A percentile compares a stretch with the other conserved stretches of the same genome.
Evolutionary conservation across 805 yeast genomes (phyloP).

Genomic region (Priceomyces castillae): DNA sequence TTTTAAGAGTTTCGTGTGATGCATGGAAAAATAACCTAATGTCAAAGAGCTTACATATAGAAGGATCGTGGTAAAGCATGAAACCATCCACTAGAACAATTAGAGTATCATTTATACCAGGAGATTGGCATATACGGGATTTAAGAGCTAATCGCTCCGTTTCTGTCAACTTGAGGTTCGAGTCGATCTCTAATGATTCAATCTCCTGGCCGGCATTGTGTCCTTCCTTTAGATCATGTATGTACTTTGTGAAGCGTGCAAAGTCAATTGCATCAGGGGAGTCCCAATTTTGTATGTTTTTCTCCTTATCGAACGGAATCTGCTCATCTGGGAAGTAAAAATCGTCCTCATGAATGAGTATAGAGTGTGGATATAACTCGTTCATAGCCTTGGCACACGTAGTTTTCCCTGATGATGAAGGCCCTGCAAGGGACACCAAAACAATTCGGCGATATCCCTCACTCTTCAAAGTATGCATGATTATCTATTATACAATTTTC

Average conservation of each 20-base stretch:
- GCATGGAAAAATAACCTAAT: conserved; percentile 65
- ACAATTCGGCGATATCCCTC: conserved; percentile 21
- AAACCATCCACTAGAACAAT: conserved; percentile 84
- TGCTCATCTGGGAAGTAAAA: conserved; percentile 70
- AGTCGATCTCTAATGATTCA: conserved; percentile 41
- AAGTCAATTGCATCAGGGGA: conserved; percentile 82
- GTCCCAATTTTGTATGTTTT: conserved; percentile 81
- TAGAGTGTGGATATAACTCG: conserved; percentile 47
- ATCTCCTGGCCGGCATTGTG: conserved; percentile 13
- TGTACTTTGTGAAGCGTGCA: conserved; percentile 45
- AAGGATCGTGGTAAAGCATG: conserved; percentile 64
- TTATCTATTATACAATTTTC: too few relatives aligned
- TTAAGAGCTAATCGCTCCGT: conserved; percentile 32
- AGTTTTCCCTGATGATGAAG: conserved; percentile 85
- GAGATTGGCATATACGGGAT: conserved; percentile 2
- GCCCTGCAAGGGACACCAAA: conserved; percentile 71
- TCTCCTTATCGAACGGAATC: conserved; percentile 62
- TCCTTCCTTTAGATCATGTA: conserved; percentile 43
- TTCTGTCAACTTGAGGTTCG: conserved; percentile 33
- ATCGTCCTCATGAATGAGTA: conserved; percentile 81
- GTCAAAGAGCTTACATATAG: conserved; percentile 52
- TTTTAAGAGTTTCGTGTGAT: conserved; percentile 56
- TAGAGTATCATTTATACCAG: conserved; percentile 9
- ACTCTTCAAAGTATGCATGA: neutral
- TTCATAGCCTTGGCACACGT: conserved; percentile 59